Evolutionary conservation across 2,329 filamentous ascomycete genomes (phyloP), one percentile per base, ranked within the genome.

Genomic region (Aspergillus sp.): DNA sequence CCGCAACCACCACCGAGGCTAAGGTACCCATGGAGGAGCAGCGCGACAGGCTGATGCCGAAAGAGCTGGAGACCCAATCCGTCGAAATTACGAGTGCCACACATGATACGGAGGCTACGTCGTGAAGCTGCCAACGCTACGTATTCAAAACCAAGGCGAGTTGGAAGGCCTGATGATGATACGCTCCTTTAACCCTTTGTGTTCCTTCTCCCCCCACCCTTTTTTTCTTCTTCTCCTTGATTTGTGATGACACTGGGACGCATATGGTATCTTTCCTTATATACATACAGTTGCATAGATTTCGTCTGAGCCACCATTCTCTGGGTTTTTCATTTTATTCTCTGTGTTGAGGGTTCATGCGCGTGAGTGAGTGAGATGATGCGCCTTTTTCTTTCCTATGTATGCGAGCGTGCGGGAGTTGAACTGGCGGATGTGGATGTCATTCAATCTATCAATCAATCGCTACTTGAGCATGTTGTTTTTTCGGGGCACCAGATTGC

Each of bases 31-130:
- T 61, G n/a, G 65, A 64, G 19, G 68, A 67, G 42, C 56, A 60
- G 39, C 58, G 61, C 10, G 54, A 65, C 19, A 64, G 58, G 47
- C 54, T 70, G 3, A 65, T 64, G 27, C 70, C 74, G 0, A 77
- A 77, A 52, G 75, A 77, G 62, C 64, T 77, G 3, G 73, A 76
- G 51, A 68, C 71, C 19, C 71, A 72, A 13, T 76, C 75, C 5
- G 70, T 76, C 15, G 75, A 77, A 56, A 71, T 77, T 25, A 68
- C 68, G 5, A 59, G 58, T 38, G 51, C 69, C 17, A 61, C 62
- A 7, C 48, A 59, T n/a, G 65, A 74, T 54, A 27, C 70, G 1
- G 68, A 73, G 60, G 60, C 73, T 11, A 69, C 72, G 23, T 71
- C 68, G 32, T 74, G 63, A 69, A 36, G 10, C 17, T 44, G 17